phyloP scores from a whole-genome alignment of 108 stramenopile genomes.

The Nitzschia sp. region DNA sequence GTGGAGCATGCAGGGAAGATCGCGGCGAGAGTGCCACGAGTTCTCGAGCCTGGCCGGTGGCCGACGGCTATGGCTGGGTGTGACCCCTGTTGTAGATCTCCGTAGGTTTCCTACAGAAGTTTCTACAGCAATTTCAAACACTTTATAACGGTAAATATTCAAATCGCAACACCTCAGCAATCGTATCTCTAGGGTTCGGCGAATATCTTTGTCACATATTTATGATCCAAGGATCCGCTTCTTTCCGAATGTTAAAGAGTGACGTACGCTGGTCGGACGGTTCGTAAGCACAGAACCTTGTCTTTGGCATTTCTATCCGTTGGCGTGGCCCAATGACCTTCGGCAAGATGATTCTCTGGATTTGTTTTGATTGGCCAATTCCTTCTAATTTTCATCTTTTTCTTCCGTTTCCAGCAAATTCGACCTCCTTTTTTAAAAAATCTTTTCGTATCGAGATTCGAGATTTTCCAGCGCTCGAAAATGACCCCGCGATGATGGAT shows the following conservation, averaged over 20 bases:
- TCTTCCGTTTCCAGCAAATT: no score
- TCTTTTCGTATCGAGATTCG: no score
- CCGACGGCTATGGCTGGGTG: neutral
- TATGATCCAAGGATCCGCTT: neutral
- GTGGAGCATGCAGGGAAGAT: no score
- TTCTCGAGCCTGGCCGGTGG: neutral
- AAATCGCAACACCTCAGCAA: neutral
- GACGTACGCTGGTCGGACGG: neutral
- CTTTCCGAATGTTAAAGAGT: neutral
- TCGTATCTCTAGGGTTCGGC: constrained; percentile 3
- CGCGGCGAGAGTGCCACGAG: constrained; percentile 1
- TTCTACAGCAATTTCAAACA: no score
- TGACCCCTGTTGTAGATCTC: constrained; percentile 1
- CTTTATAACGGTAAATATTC: constrained; percentile 6
- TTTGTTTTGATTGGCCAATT: no score
- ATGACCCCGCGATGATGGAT: no score
- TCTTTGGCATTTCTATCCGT: neutral
- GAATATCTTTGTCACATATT: no score
- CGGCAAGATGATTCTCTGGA: neutral
- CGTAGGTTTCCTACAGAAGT: no score
- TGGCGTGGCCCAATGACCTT: neutral
- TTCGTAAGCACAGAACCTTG: neutral
- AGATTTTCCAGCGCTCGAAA: no score
- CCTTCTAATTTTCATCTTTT: no score
- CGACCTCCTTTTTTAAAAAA: no score